These are phyloP conservation scores for Ambrosia trifida DNA, from an alignment of 129 eudicot species.

Conservation along the genomic window DNA sequence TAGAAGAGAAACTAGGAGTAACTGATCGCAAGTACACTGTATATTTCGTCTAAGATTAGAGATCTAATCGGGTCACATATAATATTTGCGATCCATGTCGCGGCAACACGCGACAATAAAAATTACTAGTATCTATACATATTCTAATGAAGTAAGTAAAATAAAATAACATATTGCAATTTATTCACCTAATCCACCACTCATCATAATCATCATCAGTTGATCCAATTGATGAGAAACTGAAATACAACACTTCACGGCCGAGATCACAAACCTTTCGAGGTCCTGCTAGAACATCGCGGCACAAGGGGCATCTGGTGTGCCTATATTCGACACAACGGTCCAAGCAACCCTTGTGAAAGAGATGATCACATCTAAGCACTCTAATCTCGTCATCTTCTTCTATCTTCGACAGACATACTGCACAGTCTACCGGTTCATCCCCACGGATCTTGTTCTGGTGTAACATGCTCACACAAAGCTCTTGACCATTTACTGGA, in stretches of 20 bases:
- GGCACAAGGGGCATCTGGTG: slow-evolving; percentile 42
- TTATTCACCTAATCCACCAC: slow-evolving; percentile 30
- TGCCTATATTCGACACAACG: slow-evolving; percentile 35
- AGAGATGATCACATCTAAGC: slow-evolving; percentile 42
- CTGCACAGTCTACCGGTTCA: slow-evolving; percentile 38
- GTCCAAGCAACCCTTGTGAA: slow-evolving; percentile 44
- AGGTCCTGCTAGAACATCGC: slow-evolving; percentile 35
- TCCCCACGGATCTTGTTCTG: neutral
- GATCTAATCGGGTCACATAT: no score
- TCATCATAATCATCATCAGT: slow-evolving; percentile 14
- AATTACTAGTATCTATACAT: no score
- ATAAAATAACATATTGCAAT: neutral
- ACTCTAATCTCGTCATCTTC: slow-evolving; percentile 38
- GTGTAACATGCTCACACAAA: slow-evolving; percentile 18
- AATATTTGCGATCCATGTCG: no score
- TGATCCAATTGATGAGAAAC: slow-evolving; percentile 1
- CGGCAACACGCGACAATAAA: no score
- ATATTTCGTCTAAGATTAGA: no score
- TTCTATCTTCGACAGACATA: slow-evolving; percentile 33
- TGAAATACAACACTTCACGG: slow-evolving; percentile 26
- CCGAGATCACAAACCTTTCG: slow-evolving; percentile 33
- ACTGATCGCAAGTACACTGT: no score
- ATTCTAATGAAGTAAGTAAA: no score
- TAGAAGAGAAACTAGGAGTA: no score
- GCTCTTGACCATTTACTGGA: neutral